These are phyloP conservation scores for Lichtheimia ornata DNA, from an alignment of 371 early-diverging fungal species.

Conservation along the genomic window DNA sequence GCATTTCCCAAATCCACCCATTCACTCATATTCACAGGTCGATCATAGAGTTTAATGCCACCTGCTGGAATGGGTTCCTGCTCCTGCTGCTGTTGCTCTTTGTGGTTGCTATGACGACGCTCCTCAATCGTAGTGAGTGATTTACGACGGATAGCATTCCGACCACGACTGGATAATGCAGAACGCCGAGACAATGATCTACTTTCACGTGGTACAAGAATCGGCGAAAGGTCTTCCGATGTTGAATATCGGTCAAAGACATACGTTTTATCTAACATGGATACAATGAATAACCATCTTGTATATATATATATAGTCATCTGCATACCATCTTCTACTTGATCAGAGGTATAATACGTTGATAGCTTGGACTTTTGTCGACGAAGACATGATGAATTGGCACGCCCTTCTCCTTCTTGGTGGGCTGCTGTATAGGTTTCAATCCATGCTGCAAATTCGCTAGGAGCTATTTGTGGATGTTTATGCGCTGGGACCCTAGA, in stretches of 20 bases:
- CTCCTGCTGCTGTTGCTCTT: not conserved
- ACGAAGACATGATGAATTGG: not conserved
- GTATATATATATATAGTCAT: no score
- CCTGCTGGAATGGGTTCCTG: constrained; percentile 11
- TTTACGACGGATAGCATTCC: constrained; percentile 8
- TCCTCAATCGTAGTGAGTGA: not conserved
- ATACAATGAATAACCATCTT: no score
- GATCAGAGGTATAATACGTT: not conserved
- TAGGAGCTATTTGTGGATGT: constrained; percentile 30
- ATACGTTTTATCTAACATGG: not conserved
- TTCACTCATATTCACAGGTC: constrained; percentile 49
- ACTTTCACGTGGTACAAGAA: constrained; percentile 17
- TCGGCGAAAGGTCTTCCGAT: constrained; percentile 12
- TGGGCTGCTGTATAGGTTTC: constrained; percentile 8
- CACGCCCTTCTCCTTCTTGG: constrained; percentile 5
- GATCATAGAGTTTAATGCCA: constrained; percentile 35
- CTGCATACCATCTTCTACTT: not conserved
- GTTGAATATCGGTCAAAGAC: constrained; percentile 20
- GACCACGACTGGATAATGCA: constrained; percentile 19
- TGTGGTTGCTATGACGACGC: constrained; percentile 2
- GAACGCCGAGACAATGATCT: constrained; percentile 19
- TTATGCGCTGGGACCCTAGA: constrained; percentile 30
- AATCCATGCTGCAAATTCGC: constrained; percentile 27
- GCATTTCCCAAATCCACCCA: constrained; percentile 47
- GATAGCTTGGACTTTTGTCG: constrained; percentile 9